Base-by-base conservation (phyloP, 1,139 yeast genomes). In the Pichia sp. region DNA sequence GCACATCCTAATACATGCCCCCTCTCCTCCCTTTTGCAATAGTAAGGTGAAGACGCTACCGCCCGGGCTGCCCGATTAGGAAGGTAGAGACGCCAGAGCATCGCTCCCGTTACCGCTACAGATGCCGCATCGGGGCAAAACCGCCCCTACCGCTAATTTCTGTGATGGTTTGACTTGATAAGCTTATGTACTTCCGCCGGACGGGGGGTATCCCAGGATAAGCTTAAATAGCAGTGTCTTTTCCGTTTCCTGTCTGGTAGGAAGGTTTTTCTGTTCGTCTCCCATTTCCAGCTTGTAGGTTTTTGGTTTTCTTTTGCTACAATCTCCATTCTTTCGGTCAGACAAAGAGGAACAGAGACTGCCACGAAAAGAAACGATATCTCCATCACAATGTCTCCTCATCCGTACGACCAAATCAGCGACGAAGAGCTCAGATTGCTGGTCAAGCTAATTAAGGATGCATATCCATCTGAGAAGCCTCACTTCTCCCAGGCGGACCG, bases 401-500 rank as follows among this genome's bases (percentile, higher is more conserved):
- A 80, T 65, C 85, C 85, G 48, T 83, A 87, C 62, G 93, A 85
- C 65, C 78, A 87, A 52, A 83, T 84, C 59, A 74, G 79, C 49
- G 86, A 81, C 57, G 76, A 69, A 52, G 96, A 87, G 73, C 72
- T 86, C 63, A 75, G 78, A 66, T 69, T 74, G 58, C 83, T 91
- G 42, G 71, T 87, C 48, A 80, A 80, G 68, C 74, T 83, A 55
- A 71, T 84, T 68, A 83, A 83, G 68, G 84, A 80, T 64, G 69
- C 81, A 53, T 72, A 79, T 58, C 64, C 66, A 25, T 57, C 57
- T 37, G 66, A 62, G 19, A 67, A 68, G 52, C 69, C 87, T 47
- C 91, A 85, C 69, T 85, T 87, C 70, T 80, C 83, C 61, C 87
- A 82, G 65, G 73, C 87, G 52, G 93, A 86, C 64, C 78, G 82